Base-by-base conservation (phyloP, 2,329 filamentous ascomycete genomes). In the Clarireedia monteithiana region DNA sequence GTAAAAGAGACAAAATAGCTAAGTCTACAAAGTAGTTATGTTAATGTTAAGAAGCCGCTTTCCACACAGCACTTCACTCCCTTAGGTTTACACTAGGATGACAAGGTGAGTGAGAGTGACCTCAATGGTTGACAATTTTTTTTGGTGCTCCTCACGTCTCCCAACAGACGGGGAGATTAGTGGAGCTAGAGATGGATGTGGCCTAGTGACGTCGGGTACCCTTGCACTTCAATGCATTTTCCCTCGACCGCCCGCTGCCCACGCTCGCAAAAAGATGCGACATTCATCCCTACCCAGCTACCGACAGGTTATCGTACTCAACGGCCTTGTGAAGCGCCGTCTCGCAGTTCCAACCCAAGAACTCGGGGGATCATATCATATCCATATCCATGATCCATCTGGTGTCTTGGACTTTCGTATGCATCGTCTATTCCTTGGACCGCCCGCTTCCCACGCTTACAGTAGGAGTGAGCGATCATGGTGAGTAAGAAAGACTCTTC, bases 111-210 rank as follows among this genome's bases (percentile, higher is more conserved):
- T 15, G 30, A 24, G 23, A 49, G 24, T 15, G 30, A 24, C 34
- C 36, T 50, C 53, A 55, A 55, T 50, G 53, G 53, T 50, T 55
- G 53, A 55, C 27, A 17, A 34, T 36, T 45, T 50, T 55, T 55
- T 55, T 55, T 50, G 46, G 46, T 23, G 26, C 23, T 49, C 52
- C 52, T 42, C 15, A 23, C 20, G 6, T 12, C 42, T 55, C 53
- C 53, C 53, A 55, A 55, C 53, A 55, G 53, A 55, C 53, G 26
- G 53, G 30, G 20, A 12, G 53, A 44, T 17, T 36, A 45, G 40
- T 44, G 34, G 23, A 20, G 24, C 53, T 55, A 55, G 46, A 26
- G 12, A 17, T n/a, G 23, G 4, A 55, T 50, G 26, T 10, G 53
- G 53, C 9, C 26, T 55, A 55, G 53, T 26, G 50, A 3, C 23